phyloP scores from a whole-genome alignment of 345 rosid genomes.

The Aquilaria malaccensis region DNA sequence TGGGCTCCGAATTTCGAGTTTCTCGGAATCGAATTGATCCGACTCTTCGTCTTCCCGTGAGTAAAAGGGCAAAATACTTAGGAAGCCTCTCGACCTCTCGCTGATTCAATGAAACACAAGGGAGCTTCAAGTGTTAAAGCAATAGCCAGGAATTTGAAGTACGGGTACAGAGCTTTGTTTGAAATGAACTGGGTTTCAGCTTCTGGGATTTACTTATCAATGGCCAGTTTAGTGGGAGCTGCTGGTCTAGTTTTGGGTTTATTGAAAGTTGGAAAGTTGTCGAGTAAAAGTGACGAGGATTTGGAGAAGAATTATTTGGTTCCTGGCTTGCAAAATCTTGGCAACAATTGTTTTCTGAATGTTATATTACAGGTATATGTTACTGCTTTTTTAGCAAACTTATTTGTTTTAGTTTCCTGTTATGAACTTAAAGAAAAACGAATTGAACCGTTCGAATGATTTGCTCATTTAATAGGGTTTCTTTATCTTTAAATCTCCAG shows the following conservation, averaged over 20 bases:
- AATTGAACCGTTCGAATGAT: background rate
- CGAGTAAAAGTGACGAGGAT: slow-evolving; percentile 14
- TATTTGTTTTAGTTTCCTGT: background rate
- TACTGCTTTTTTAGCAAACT: background rate
- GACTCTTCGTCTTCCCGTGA: too few species aligned
- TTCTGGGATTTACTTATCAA: slow-evolving; percentile 34
- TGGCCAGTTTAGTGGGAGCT: slow-evolving; percentile 42
- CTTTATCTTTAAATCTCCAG: slow-evolving; percentile 28
- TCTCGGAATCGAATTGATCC: too few species aligned
- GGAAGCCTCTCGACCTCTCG: too few species aligned
- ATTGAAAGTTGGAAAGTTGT: slow-evolving; percentile 32
- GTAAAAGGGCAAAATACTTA: too few species aligned
- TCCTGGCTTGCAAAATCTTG: slow-evolving; percentile 79
- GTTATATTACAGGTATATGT: slow-evolving; percentile 68
- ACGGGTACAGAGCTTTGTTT: slow-evolving; percentile 15
- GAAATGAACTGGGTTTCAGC: slow-evolving; percentile 30
- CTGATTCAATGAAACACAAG: background rate
- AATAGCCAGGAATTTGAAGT: slow-evolving; percentile 8
- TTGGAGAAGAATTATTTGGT: slow-evolving; percentile 30
- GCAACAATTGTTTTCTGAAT: slow-evolving; percentile 81
- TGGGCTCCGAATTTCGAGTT: too few species aligned
- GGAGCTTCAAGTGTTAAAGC: slow-evolving; percentile 5
- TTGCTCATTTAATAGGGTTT: background rate
- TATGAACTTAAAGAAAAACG: background rate
- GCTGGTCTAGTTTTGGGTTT: slow-evolving; percentile 48